phyloP scores from a whole-genome alignment of 75 land plant genomes.

The Sequoia sempervirens region DNA sequence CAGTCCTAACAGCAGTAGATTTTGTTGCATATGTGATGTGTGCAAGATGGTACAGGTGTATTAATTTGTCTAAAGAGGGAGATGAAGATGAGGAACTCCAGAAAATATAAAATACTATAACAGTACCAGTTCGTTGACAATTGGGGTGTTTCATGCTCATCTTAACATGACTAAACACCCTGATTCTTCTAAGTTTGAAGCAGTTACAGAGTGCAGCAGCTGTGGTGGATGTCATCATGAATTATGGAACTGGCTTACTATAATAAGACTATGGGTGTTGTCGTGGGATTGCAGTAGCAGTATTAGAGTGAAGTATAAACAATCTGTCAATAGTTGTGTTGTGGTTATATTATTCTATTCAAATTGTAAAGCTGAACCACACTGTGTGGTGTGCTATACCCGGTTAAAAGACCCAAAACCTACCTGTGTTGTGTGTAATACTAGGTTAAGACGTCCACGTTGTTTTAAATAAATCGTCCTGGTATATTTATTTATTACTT shows the following conservation, averaged over 20 bases:
- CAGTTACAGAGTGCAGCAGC: not conserved
- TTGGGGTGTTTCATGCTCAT: not conserved
- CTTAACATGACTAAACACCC: not conserved
- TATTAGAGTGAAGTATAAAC: not conserved
- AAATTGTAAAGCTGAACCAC: not conserved
- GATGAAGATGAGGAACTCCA: not conserved
- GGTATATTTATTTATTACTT: not conserved
- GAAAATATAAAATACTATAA: not conserved
- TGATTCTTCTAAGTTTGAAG: not conserved
- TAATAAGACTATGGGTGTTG: not conserved
- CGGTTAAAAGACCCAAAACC: not conserved
- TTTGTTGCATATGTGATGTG: slow-evolving; percentile 38
- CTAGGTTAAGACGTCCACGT: not conserved
- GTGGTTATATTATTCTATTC: not conserved
- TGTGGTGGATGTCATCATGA: not conserved
- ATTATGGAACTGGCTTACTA: not conserved
- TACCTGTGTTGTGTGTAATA: not conserved
- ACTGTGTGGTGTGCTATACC: not conserved
- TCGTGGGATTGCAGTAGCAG: not conserved
- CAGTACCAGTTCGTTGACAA: not conserved
- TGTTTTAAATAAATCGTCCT: not conserved
- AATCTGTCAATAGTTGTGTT: not conserved
- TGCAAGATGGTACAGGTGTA: slow-evolving; percentile 44
- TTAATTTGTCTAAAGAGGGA: not conserved
- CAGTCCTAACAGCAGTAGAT: slow-evolving; percentile 39